A percentile compares a stretch with the other conserved stretches of the same genome.
These are phyloP conservation scores for Pythium oligandrum DNA, from an alignment of 352 stramenopile genomes.

Conservation along the genomic window DNA sequence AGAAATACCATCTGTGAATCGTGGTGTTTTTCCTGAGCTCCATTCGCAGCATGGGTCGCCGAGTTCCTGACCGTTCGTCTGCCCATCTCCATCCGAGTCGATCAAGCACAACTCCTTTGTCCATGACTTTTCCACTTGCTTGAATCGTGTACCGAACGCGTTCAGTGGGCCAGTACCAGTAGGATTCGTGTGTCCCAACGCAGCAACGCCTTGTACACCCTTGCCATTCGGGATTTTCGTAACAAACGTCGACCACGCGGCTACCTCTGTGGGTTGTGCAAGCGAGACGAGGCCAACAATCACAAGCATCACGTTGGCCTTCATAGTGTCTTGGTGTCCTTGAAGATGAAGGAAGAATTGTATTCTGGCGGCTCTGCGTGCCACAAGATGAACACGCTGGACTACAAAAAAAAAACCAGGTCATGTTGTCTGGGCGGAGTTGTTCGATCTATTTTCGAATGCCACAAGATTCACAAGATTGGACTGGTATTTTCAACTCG, in stretches of 20 bases:
- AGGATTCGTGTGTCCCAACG: slow-evolving; percentile 21
- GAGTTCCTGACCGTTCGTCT: slow-evolving; percentile 59
- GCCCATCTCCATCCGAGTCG: slow-evolving; percentile 50
- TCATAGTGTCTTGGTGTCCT: not conserved
- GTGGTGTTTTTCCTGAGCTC: slow-evolving; percentile 1
- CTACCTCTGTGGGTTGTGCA: not conserved
- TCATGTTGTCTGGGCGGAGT: too few species aligned
- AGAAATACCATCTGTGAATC: not conserved
- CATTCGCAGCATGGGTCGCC: slow-evolving; percentile 51
- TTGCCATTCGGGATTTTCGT: slow-evolving; percentile 26
- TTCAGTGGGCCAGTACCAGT: slow-evolving; percentile 15
- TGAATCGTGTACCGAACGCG: slow-evolving; percentile 39
- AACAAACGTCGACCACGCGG: slow-evolving; percentile 14
- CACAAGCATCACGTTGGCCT: not conserved
- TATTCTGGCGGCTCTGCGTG: too few species aligned
- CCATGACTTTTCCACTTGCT: slow-evolving; percentile 13
- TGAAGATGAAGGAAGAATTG: too few species aligned
- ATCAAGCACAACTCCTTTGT: slow-evolving; percentile 33
- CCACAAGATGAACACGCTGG: too few species aligned
- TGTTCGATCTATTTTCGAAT: too few species aligned
- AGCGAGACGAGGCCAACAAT: not conserved
- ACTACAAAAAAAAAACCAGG: too few species aligned
- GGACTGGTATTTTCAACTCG: too few species aligned
- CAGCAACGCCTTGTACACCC: slow-evolving; percentile 17
- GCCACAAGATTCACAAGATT: too few species aligned